Evolutionary conservation across 257 asterid genomes (phyloP), one percentile per base, ranked within the genome.

Genomic region (Echium plantagineum): DNA sequence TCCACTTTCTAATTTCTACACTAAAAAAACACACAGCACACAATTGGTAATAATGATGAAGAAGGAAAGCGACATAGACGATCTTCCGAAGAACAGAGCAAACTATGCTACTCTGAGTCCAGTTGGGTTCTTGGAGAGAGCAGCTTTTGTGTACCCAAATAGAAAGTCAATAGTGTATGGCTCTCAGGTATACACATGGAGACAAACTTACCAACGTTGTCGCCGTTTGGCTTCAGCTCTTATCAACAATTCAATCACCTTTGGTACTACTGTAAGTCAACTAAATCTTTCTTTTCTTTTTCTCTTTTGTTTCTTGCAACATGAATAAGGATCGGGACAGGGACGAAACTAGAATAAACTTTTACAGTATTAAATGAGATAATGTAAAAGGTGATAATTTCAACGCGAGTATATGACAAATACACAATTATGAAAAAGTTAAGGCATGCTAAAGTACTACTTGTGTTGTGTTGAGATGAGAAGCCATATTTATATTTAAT

Each of bases 141-240:
- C 95, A 16, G 95, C 95, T 4, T 73, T 76, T 19, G 79, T 91
- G 7, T 85, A 80, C 78, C 98, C 96, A 15, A 69, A 72, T 75
- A 81, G 96, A 38, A 80, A 73, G 3, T 87, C 98, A 18, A 21
- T 91, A 22, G 69, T 90, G 65, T 94, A 90, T 42, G 95, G 90
- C 59, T 69, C 89, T 6, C 60, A 72, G 9, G 57, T 68, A 1
- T 90, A 81, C 79, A 90, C 95, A 63, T 90, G 98, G 96, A 85
- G 59, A 3, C 94, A 91, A 74, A 91, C 98, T 62, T 91, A 87
- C 79, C 78, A 71, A 4, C 95, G 98, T 4, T 91, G 98, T 77
- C 86, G 96, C 69, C 85, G 84, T 63, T 77, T 91, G 38, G 96
- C 98, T n/a, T 91, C 98, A 74, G 96, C 98, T 35, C 96, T 91